Base-by-base conservation (phyloP, 352 stramenopile species). In the Phytophthora ramorum region DNA sequence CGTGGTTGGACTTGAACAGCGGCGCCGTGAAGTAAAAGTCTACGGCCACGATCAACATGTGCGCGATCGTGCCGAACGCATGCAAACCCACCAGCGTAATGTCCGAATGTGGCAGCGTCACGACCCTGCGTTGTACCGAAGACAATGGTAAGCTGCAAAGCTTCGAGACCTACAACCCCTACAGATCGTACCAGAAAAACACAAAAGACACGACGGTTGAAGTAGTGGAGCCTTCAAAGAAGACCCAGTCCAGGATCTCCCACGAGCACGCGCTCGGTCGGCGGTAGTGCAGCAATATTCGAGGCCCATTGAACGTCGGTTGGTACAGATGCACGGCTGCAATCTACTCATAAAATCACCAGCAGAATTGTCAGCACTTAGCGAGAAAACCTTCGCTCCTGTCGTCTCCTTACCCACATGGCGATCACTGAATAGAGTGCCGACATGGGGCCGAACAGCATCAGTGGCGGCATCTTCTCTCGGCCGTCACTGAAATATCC, bases 211-310 rank as follows among this genome's bases (percentile, higher is more conserved):
- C 70, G 35, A 89, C 51, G 4, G 77, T 68, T 22, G 66, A 58
- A 1, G 79, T 85, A 2, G 78, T 78, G 4, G 78, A 87, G 17
- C 79, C 78, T 51, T 92, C 77, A 54, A 80, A 86, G 41, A 89
- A 81, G 37, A 90, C 76, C 79, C 79, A 88, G 58, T 89, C 81
- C 24, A 90, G 51, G 55, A 89, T 85, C 34, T 89, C 79, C 81
- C 79, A 89, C 37, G 81, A 90, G 22, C 66, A 82, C 20, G 75
- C 63, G n/a, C 71, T 75, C 35, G 81, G 75, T 7, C 73, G 73
- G 57, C 77, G 79, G 19, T 82, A 77, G 48, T 86, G 75, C 49
- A 85, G 71, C 50, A 89, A 44, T 40, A 89, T 80, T n/a, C 75
- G 81, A 45, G 81, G 78, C 17, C 77, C 74, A 38, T 85, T 81